These are phyloP conservation scores for Termitomyces sp. DNA, from an alignment of 1,284 basidiomycete species.

Conservation along the genomic window DNA sequence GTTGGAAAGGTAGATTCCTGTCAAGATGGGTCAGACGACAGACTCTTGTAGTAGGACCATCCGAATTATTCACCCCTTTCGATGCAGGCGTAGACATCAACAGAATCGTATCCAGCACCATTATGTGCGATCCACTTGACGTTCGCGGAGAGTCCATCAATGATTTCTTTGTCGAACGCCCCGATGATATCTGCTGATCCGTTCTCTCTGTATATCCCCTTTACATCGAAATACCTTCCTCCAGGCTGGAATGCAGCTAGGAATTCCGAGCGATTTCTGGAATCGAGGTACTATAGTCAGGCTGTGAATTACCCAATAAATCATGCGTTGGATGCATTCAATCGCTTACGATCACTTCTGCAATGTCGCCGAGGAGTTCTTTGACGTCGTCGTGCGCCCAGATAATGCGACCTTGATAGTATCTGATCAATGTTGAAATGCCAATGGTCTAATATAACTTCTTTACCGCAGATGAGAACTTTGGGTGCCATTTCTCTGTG, in stretches of 20 bases:
- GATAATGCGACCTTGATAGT: slow-evolving; percentile 55
- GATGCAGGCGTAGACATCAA: slow-evolving; percentile 74
- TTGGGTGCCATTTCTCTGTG: slow-evolving; percentile 15
- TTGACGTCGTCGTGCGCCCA: slow-evolving; percentile 79
- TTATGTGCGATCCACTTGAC: slow-evolving; percentile 89
- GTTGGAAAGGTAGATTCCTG: slow-evolving; percentile 84
- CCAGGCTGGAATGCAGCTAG: slow-evolving; percentile 56
- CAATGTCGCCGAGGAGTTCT: slow-evolving; percentile 59
- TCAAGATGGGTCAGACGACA: neutral
- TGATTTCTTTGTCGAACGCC: slow-evolving; percentile 74
- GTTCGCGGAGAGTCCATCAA: slow-evolving; percentile 58
- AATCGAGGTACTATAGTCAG: slow-evolving; percentile 53
- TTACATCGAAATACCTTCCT: slow-evolving; percentile 70
- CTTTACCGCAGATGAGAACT: slow-evolving; percentile 21
- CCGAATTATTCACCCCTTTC: slow-evolving; percentile 43
- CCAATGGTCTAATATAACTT: neutral
- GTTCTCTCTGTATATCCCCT: slow-evolving; percentile 81
- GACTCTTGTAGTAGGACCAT: neutral
- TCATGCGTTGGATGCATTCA: neutral
- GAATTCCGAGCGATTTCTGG: slow-evolving; percentile 63
- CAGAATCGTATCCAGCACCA: slow-evolving; percentile 89
- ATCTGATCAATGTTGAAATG: neutral
- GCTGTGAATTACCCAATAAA: neutral
- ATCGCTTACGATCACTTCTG: slow-evolving; percentile 72
- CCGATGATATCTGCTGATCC: slow-evolving; percentile 63